Evolutionary conservation across 83 land plant species (phyloP).

Genomic region (Diphasiastrum complanatum): DNA sequence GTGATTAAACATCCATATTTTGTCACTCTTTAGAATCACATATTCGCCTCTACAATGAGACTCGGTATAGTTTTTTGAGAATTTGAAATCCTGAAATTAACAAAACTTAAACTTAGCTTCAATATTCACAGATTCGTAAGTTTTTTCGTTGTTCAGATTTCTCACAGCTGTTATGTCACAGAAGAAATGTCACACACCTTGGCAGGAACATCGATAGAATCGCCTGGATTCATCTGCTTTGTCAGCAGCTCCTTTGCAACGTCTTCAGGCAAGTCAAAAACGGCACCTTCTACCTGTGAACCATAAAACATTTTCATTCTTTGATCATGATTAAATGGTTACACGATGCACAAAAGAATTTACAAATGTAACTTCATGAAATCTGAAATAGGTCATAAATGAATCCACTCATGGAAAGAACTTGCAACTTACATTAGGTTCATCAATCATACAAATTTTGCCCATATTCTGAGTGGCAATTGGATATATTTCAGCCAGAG

Average conservation of each 20-base stretch:
- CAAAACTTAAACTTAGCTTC: no score
- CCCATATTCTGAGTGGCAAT: slow-evolving; percentile 86
- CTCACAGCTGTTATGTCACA: not conserved
- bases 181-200: slow-evolving; percentile 5
- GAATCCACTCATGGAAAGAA: not conserved
- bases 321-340: not conserved
- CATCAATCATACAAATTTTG: slow-evolving; percentile 64
- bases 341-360: not conserved
- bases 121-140: no score
- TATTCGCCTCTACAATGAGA: no score
- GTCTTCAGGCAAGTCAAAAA: slow-evolving; percentile 92
- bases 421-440: slow-evolving; percentile 42
- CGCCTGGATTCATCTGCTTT: slow-evolving; percentile 57
- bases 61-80: no score
- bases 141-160: not conserved
- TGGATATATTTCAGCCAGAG: slow-evolving; percentile 61
- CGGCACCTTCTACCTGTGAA: slow-evolving; percentile 76
- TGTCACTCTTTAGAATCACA: no score
- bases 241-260: slow-evolving; percentile 77
- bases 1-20: no score
- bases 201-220: slow-evolving; percentile 31
- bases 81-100: no score
- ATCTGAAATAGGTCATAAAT: not conserved
- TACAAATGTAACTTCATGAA: not conserved
- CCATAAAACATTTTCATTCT: not conserved